A percentile compares a stretch with the other conserved stretches of the same genome.
phyloP scores from a whole-genome alignment of 805 yeast species.

The Candida schatavii region DNA sequence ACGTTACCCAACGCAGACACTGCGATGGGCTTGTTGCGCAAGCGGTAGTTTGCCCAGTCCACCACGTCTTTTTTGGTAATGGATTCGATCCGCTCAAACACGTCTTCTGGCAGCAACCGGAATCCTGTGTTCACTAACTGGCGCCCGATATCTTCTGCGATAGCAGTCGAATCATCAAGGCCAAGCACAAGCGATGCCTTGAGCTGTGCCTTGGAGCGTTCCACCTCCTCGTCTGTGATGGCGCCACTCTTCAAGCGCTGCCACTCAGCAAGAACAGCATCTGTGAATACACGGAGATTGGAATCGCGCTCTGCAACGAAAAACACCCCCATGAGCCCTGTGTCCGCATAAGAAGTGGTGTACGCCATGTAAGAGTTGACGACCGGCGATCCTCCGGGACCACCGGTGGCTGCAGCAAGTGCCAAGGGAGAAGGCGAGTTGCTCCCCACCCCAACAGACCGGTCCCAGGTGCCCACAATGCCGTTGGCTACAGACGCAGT shows the following conservation, averaged over 20 bases:
- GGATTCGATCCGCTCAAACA: constrained; percentile 69
- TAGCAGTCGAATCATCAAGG: constrained; percentile 91
- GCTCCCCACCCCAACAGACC: constrained; percentile 80
- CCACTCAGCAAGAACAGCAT: constrained; percentile 86
- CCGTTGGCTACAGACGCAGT: constrained; percentile 96
- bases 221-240: constrained; percentile 80
- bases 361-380: constrained; percentile 97
- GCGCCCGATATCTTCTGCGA: constrained; percentile 97
- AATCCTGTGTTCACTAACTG: constrained; percentile 93
- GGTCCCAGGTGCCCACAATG: constrained; percentile 95
- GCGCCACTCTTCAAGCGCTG: constrained; percentile 75
- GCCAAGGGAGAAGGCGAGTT: constrained; percentile 86
- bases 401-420: constrained; percentile 56
- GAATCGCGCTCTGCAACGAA: constrained; percentile 76
- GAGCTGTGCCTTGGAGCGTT: constrained; percentile 89
- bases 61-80: constrained; percentile 79
- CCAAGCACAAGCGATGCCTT: constrained; percentile 89
- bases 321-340: constrained; percentile 97
- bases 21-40: constrained; percentile 77
- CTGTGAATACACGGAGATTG: constrained; percentile 63
- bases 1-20: constrained; percentile 90
- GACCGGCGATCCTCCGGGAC: constrained; percentile 57
- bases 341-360: constrained; percentile 94
- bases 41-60: constrained; percentile 82
- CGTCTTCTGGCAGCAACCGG: constrained; percentile 69